Conservation (phyloP, 139 green algal genomes). For the Pycnococcus provasolii region DNA sequence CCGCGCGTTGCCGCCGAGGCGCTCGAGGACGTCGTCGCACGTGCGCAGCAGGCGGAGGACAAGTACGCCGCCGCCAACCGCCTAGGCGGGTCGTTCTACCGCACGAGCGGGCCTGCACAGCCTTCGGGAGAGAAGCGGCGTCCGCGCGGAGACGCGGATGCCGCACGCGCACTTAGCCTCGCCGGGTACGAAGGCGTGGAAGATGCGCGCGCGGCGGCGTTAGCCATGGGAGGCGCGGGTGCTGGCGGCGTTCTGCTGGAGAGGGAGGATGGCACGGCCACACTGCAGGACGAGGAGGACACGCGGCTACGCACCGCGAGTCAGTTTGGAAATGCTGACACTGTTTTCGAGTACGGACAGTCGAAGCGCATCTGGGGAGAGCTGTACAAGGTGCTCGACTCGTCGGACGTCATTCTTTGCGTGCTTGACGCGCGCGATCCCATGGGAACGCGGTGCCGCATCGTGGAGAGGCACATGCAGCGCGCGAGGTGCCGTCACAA, state of each 20-base stretch:
- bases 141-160: too few species aligned
- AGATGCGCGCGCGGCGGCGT: too few species aligned
- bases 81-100: too few species aligned
- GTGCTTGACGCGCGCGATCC: slow-evolving; percentile 95
- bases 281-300: too few species aligned
- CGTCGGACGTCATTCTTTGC: slow-evolving; percentile 92
- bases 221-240: neutral
- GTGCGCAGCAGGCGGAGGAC: neutral
- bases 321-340: slow-evolving; percentile 1
- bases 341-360: slow-evolving; percentile 91
- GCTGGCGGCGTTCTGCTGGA: neutral
- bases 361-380: slow-evolving; percentile 95
- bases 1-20: slow-evolving; percentile 65
- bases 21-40: slow-evolving; percentile 33
- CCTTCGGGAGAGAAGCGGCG: too few species aligned
- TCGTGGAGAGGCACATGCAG: slow-evolving; percentile 87
- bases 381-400: slow-evolving; percentile 98
- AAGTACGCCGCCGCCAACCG: neutral
- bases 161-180: too few species aligned
- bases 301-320: neutral
- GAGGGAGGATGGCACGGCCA: too few species aligned
- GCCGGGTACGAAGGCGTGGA: slow-evolving; percentile 4
- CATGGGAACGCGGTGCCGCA: slow-evolving; percentile 79
- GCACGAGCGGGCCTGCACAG: too few species aligned
- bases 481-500: slow-evolving; percentile 75